phyloP scores from a whole-genome alignment of 192 early-diverging fungal species.

The Coemansia sp. region DNA sequence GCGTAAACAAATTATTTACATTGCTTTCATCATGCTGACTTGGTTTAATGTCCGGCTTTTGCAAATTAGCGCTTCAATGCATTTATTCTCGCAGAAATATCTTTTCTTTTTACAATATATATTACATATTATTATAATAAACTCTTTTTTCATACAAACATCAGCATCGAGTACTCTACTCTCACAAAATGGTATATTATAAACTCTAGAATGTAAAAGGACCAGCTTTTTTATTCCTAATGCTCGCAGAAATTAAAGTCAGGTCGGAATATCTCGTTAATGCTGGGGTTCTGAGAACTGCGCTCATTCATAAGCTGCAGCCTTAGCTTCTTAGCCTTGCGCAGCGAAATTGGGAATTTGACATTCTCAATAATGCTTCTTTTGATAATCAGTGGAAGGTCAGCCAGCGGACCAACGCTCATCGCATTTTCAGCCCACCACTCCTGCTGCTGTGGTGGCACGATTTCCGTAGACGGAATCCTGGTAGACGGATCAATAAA shows the following conservation, averaged over 20 bases:
- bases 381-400: slow-evolving; percentile 24
- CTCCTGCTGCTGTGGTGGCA: slow-evolving; percentile 64
- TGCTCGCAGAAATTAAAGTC: slow-evolving; percentile 36
- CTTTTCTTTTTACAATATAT: no score
- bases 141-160: no score
- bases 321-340: slow-evolving; percentile 43
- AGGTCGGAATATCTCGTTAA: slow-evolving; percentile 8
- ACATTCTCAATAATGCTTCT: slow-evolving; percentile 17
- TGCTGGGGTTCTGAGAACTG: slow-evolving; percentile 12
- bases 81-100: no score
- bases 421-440: slow-evolving; percentile 32
- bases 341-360: slow-evolving; percentile 40
- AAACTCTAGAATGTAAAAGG: background rate
- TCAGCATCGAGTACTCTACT: no score
- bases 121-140: no score
- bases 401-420: slow-evolving; percentile 1
- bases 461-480: slow-evolving; percentile 56
- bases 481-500: slow-evolving; percentile 61
- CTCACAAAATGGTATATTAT: no score
- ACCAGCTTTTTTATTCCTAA: background rate
- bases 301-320: slow-evolving; percentile 54
- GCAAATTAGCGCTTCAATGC: no score
- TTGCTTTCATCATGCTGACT: no score
- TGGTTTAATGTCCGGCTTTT: no score
- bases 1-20: no score